Evolutionary conservation across 768 basidiomycete species (phyloP).

Genomic region (Rhodotorula babjevae): DNA sequence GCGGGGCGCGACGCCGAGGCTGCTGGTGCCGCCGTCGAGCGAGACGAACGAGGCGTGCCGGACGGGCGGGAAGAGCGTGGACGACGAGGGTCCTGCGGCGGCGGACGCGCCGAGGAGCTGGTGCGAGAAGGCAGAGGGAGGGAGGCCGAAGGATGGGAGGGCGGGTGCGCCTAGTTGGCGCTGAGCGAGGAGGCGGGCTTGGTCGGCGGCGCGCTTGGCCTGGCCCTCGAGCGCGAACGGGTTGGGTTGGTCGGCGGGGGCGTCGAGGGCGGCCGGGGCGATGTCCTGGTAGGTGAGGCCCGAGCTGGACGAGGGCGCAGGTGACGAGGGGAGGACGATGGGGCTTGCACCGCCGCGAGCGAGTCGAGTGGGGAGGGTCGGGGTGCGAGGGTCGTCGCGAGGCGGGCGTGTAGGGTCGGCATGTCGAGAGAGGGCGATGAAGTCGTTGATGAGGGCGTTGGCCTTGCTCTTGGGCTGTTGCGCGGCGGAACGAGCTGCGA

Average conservation of each 20-base stretch:
- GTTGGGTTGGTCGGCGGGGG: too few species aligned
- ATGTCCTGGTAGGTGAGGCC: neutral
- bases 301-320: neutral
- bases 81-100: neutral
- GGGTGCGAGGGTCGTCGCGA: too few species aligned
- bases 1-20: too few species aligned
- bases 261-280: neutral
- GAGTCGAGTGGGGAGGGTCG: neutral
- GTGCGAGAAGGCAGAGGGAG: conserved; percentile 1
- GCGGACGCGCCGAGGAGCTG: neutral
- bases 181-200: neutral
- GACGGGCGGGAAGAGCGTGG: too few species aligned
- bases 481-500: too few species aligned
- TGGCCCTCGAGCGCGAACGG: neutral
- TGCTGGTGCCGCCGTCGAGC: too few species aligned
- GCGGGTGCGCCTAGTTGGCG: neutral
- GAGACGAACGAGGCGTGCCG: too few species aligned
- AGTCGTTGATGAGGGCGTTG: too few species aligned
- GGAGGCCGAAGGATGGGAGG: neutral
- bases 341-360: neutral
- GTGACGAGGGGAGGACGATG: neutral
- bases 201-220: neutral
- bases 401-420: neutral
- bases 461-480: too few species aligned
- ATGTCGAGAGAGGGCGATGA: too few species aligned